phyloP scores from a whole-genome alignment of 495 filamentous ascomycete species.

The Alectoria sarmentosa region DNA sequence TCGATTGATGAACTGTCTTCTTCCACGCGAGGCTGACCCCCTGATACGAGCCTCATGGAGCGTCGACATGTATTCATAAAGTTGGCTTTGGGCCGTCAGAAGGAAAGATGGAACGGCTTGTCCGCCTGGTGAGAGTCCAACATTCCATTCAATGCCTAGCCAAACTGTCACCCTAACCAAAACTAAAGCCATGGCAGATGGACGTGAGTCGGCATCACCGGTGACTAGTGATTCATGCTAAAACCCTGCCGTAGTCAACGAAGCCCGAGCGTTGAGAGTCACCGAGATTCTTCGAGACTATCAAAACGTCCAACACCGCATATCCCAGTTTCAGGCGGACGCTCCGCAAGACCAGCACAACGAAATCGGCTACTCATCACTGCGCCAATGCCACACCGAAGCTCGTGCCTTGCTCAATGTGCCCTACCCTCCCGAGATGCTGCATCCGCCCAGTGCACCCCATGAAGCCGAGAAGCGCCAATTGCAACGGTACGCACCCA shows the following conservation, averaged over 20 bases:
- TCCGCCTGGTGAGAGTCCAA: conserved; percentile 1
- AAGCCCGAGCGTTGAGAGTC: conserved; percentile 72
- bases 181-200: conserved; percentile 51
- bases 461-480: conserved; percentile 68
- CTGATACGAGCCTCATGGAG: neutral
- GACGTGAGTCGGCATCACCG: conserved; percentile 25
- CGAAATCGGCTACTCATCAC: conserved; percentile 67
- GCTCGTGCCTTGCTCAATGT: conserved; percentile 68
- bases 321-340: conserved; percentile 58
- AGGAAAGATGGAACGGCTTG: neutral
- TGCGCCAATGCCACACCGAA: conserved; percentile 67
- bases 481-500: conserved; percentile 57
- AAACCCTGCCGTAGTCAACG: conserved; percentile 57
- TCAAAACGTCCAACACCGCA: conserved; percentile 72
- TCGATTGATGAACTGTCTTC: neutral
- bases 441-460: conserved; percentile 45
- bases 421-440: conserved; percentile 53
- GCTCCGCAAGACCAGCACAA: conserved; percentile 59
- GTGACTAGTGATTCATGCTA: neutral
- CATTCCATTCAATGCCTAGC: conserved; percentile 6
- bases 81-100: neutral
- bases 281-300: conserved; percentile 82
- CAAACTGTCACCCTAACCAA: conserved; percentile 5
- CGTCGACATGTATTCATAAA: conserved; percentile 11
- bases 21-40: neutral